Percentiles rank a stretch among this genome's conserved stretches.
These are phyloP conservation scores for Lophiostoma macrostomum DNA, from an alignment of 495 filamentous ascomycete species.

Conservation along the genomic window DNA sequence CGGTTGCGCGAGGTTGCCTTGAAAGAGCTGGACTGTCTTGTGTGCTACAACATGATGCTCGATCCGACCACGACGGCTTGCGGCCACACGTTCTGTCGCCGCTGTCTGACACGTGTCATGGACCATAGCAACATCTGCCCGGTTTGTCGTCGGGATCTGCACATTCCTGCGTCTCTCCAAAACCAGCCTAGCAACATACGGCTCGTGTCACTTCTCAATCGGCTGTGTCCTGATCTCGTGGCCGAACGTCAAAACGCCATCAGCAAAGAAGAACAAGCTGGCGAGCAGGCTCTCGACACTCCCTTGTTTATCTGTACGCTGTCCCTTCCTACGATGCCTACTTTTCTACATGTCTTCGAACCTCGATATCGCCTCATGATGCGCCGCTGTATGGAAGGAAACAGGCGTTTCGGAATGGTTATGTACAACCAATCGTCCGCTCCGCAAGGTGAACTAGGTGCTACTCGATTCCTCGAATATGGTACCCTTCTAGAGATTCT, in stretches of 20 bases:
- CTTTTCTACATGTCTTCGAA: constrained; percentile 87
- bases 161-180: constrained; percentile 56
- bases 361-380: constrained; percentile 88
- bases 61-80: constrained; percentile 82
- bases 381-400: constrained; percentile 67
- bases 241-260: constrained; percentile 53
- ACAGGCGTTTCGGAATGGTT: constrained; percentile 80
- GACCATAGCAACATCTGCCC: constrained; percentile 77
- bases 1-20: constrained; percentile 58
- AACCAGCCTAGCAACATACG: constrained; percentile 60
- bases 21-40: constrained; percentile 77
- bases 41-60: constrained; percentile 75
- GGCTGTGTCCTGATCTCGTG: constrained; percentile 65
- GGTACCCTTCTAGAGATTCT: constrained; percentile 76
- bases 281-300: constrained; percentile 55
- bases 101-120: constrained; percentile 68
- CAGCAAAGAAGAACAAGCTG: constrained; percentile 49
- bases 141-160: constrained; percentile 66
- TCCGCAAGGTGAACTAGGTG: constrained; percentile 58
- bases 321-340: constrained; percentile 77
- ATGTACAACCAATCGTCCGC: constrained; percentile 59
- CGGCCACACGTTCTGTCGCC: constrained; percentile 85
- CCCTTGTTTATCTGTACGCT: constrained; percentile 81
- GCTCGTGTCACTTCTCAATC: constrained; percentile 56
- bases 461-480: constrained; percentile 63